These are phyloP conservation scores for Vitis cinerea DNA, from an alignment of 164 flowering plant species.

Conservation along the genomic window DNA sequence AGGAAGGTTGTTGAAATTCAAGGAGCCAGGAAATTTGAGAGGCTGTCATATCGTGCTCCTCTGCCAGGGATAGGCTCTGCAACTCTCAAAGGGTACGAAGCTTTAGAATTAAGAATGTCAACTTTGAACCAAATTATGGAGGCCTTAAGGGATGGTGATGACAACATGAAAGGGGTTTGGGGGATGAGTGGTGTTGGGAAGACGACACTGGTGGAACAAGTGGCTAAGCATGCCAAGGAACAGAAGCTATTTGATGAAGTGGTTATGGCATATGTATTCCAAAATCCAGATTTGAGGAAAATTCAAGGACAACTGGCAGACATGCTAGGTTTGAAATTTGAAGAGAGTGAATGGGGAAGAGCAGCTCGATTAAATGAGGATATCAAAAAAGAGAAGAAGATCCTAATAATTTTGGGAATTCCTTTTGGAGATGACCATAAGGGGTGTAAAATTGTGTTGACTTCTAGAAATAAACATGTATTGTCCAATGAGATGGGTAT, in stretches of 20 bases:
- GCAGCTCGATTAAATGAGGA: not conserved
- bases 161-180: constrained; percentile 2
- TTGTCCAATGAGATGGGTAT: not conserved
- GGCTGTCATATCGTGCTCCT: not conserved
- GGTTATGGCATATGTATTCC: constrained; percentile 5
- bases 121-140: constrained; percentile 2
- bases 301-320: constrained; percentile 11
- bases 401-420: not conserved
- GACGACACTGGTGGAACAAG: constrained; percentile 9
- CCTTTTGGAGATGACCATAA: not conserved
- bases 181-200: constrained; percentile 20
- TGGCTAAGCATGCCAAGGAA: constrained; percentile 5
- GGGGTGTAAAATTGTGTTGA: not conserved
- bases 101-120: constrained; percentile 2
- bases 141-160: not conserved
- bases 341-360: not conserved
- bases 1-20: not conserved
- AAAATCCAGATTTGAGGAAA: not conserved
- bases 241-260: constrained; percentile 7
- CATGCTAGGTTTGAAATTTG: constrained; percentile 1
- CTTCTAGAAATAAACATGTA: not conserved
- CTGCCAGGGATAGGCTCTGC: not conserved
- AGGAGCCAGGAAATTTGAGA: no score
- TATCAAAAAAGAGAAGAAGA: not conserved
- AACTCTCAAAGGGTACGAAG: not conserved